These are phyloP conservation scores for Mycena galericulata DNA, from an alignment of 768 basidiomycete genomes.

Conservation along the genomic window DNA sequence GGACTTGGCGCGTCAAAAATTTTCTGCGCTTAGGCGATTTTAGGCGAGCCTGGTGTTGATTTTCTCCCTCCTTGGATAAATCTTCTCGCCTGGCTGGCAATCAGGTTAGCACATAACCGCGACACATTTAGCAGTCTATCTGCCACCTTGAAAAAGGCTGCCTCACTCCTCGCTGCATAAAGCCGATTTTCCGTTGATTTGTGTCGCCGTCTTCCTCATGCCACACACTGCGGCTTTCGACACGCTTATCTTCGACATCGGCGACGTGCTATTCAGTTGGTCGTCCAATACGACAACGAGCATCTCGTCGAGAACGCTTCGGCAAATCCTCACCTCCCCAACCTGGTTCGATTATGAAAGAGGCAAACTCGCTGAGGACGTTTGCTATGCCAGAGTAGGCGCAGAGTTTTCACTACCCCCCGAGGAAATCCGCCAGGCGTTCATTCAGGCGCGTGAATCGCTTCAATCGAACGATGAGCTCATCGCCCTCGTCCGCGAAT, in stretches of 20 bases:
- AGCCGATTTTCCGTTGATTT: background rate
- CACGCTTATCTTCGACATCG: conserved; percentile 64
- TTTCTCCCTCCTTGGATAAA: too few species aligned
- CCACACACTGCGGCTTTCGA: conserved; percentile 30
- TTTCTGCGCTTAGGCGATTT: background rate
- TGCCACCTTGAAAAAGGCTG: too few species aligned
- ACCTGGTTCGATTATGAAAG: conserved; percentile 69
- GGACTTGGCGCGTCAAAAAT: background rate
- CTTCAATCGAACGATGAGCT: conserved; percentile 58
- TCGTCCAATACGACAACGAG: conserved; percentile 57
- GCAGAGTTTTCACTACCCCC: conserved; percentile 52
- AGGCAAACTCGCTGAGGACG: conserved; percentile 56
- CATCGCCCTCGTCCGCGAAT: conserved; percentile 58
- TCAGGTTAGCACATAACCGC: too few species aligned
- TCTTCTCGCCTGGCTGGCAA: too few species aligned
- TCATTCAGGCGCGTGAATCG: conserved; percentile 62
- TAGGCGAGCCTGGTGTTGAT: background rate
- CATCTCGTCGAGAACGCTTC: conserved; percentile 55
- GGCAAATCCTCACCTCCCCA: conserved; percentile 55
- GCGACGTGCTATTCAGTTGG: conserved; percentile 70
- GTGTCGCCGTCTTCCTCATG: background rate
- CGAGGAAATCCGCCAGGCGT: conserved; percentile 55
- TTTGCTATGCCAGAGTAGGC: conserved; percentile 57
- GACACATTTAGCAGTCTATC: too few species aligned
- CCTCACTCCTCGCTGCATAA: too few species aligned